phyloP scores from a whole-genome alignment of 805 yeast species.

The Kazachstania taianensis region DNA sequence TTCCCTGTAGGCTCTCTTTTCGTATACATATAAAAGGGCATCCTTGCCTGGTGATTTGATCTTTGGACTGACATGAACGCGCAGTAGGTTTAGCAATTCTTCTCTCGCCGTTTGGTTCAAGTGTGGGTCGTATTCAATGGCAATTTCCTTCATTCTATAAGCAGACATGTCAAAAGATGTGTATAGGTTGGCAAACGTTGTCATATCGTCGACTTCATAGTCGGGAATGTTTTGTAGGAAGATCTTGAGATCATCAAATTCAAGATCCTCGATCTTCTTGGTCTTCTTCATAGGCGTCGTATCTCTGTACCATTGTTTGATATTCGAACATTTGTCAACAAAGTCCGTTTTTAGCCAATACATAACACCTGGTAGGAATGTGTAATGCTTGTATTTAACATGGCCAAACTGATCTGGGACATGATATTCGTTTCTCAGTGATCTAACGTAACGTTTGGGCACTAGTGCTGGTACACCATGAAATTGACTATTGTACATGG shows the following conservation, averaged over 20 bases:
- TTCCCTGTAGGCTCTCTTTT: constrained; percentile 14
- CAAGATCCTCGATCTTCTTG: constrained; percentile 11
- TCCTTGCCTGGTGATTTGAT: constrained; percentile 20
- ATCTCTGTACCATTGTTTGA: constrained; percentile 9
- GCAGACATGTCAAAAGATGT: constrained; percentile 15
- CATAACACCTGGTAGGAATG: constrained; percentile 43
- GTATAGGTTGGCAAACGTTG: constrained; percentile 10
- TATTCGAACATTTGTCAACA: constrained; percentile 12
- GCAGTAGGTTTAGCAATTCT: constrained; percentile 9
- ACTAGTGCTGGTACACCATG: constrained; percentile 52
- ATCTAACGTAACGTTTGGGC: constrained; percentile 37
- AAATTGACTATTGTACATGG: constrained; percentile 39
- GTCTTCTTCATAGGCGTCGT: constrained; percentile 6
- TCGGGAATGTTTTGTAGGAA: constrained; percentile 15
- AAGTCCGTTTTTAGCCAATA: constrained; percentile 37
- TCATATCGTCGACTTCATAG: constrained; percentile 8
- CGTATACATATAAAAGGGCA: constrained; percentile 17
- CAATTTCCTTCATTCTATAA: constrained; percentile 23
- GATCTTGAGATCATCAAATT: constrained; percentile 13
- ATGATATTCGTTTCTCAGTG: constrained; percentile 41
- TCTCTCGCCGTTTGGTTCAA: constrained; percentile 10
- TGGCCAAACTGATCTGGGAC: constrained; percentile 29
- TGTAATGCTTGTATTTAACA: constrained; percentile 31
- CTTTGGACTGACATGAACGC: constrained; percentile 7
- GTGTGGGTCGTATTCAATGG: constrained; percentile 13